These are phyloP conservation scores for Ophiostoma australiae DNA, from an alignment of 2,329 filamentous ascomycete genomes.

Conservation along the genomic window DNA sequence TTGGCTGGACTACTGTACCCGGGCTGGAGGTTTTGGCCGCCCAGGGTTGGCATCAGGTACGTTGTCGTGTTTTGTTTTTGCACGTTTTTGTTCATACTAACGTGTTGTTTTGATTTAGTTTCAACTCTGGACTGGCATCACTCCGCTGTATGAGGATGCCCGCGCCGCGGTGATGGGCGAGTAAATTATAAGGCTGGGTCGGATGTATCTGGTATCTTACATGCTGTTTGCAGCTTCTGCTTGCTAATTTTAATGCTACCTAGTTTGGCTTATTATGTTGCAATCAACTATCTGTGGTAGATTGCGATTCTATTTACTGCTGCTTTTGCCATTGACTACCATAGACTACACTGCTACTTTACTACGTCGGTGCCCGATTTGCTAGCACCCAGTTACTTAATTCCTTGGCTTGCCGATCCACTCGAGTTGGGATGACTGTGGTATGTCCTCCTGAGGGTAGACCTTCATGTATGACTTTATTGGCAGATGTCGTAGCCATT, in stretches of 20 bases:
- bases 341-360: neutral
- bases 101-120: constrained; percentile 47
- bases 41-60: constrained; percentile 82
- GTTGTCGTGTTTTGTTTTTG: constrained; percentile 33
- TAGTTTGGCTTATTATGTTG: neutral
- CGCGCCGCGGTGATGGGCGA: constrained; percentile 53
- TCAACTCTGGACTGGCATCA: constrained; percentile 78
- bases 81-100: neutral
- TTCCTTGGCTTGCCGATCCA: neutral
- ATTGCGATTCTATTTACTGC: neutral
- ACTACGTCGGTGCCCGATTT: neutral
- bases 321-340: neutral
- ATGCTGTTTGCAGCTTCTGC: neutral
- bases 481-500: constrained; percentile 2
- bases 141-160: constrained; percentile 65
- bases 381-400: neutral
- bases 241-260: neutral
- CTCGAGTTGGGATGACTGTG: neutral
- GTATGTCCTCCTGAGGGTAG: neutral
- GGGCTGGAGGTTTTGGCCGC: constrained; percentile 85
- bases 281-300: neutral
- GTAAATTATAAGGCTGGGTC: neutral
- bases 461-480: neutral
- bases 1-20: constrained; percentile 76
- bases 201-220: neutral